Percentiles rank a stretch among this genome's conserved stretches.
Conservation (phyloP, 2,329 filamentous ascomycete species). For the Cladosporium phlei region DNA sequence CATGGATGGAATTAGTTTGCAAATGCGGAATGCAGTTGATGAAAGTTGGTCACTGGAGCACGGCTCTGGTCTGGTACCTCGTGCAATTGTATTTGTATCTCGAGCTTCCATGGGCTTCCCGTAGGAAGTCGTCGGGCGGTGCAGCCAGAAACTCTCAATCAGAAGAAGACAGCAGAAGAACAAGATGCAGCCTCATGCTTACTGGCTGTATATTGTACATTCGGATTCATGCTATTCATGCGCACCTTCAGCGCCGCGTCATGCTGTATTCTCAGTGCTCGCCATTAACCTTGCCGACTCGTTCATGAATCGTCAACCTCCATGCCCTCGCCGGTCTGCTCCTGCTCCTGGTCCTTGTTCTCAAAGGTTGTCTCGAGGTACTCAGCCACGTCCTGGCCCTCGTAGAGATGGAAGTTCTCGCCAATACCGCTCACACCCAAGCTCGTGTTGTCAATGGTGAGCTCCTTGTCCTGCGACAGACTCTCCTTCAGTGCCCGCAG, state of each 20-base stretch:
- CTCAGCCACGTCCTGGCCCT: constrained; percentile 78
- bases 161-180: too few relatives aligned
- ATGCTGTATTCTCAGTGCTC: background rate
- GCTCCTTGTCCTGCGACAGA: constrained; percentile 91
- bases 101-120: too few relatives aligned
- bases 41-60: too few relatives aligned
- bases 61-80: too few relatives aligned
- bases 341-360: constrained; percentile 36
- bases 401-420: constrained; percentile 85
- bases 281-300: background rate
- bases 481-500: constrained; percentile 90
- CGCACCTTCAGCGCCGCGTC: background rate
- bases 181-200: constrained; percentile 1
- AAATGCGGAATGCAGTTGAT: too few relatives aligned
- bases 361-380: constrained; percentile 70
- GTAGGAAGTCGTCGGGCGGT: too few relatives aligned
- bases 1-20: too few relatives aligned
- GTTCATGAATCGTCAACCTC: constrained; percentile 25
- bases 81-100: too few relatives aligned
- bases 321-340: constrained; percentile 30
- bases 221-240: constrained; percentile 6
- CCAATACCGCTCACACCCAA: constrained; percentile 82
- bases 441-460: constrained; percentile 95
- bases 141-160: too few relatives aligned
- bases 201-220: constrained; percentile 12